phyloP scores from a whole-genome alignment of 2,329 filamentous ascomycete species.

The Sporothrix luriei region DNA sequence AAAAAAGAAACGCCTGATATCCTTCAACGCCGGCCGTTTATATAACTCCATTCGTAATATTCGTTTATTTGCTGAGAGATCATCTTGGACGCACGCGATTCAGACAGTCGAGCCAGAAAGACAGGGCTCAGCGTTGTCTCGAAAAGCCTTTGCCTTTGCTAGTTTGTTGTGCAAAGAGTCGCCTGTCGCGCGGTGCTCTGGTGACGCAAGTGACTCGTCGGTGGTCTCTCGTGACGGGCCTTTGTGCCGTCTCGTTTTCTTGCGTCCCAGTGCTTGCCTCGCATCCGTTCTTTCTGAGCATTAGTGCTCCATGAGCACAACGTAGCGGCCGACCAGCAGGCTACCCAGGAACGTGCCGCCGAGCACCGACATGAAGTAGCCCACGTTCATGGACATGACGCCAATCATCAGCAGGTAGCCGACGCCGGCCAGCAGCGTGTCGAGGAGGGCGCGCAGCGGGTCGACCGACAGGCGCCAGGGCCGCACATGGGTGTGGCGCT shows the following conservation, averaged over 20 bases:
- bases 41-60: slow-evolving; percentile 14
- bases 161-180: background rate
- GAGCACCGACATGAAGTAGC: slow-evolving; percentile 75
- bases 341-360: slow-evolving; percentile 84
- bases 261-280: background rate
- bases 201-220: background rate
- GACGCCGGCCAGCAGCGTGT: slow-evolving; percentile 72
- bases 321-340: slow-evolving; percentile 73
- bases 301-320: slow-evolving; percentile 54
- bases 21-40: background rate
- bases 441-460: slow-evolving; percentile 69
- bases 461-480: slow-evolving; percentile 85
- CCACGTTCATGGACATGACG: slow-evolving; percentile 82
- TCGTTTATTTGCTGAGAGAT: slow-evolving; percentile 1
- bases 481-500: slow-evolving; percentile 54
- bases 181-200: background rate
- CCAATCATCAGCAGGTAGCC: slow-evolving; percentile 89
- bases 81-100: background rate
- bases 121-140: background rate
- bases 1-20: slow-evolving; percentile 8
- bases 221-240: background rate
- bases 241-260: background rate
- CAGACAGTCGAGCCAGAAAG: background rate
- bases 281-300: background rate
- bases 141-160: background rate